Evolutionary conservation across 139 green algal genomes (phyloP), one percentile per base, ranked within the genome.

Genomic region (Chlorella vulgaris): DNA sequence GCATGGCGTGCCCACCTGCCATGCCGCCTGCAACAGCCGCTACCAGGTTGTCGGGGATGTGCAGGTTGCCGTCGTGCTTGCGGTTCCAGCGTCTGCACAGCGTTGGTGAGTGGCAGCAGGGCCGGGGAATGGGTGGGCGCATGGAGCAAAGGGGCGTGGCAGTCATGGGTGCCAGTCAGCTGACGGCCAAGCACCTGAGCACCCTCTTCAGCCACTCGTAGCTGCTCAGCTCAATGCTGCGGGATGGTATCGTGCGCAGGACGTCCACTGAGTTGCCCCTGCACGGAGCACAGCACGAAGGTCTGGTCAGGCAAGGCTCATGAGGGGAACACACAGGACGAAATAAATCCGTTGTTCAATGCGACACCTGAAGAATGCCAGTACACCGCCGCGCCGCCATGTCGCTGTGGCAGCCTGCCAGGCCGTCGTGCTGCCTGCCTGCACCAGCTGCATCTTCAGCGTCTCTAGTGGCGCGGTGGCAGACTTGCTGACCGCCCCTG

Each of bases 131-230:
- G n/a, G 28, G 55, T 65, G 47, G 47, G 13, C 47, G 47, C n/a
- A n/a, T n/a, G n/a, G n/a, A n/a, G n/a, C n/a, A n/a, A n/a, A n/a
- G n/a, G n/a, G n/a, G n/a, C n/a, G n/a, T n/a, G n/a, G n/a, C n/a
- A n/a, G n/a, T 15, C 47, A 58, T 58, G 47, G 15, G 15, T 15
- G 47, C 13, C 47, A 24, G 47, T 15, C 47, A 58, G 47, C n/a
- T n/a, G n/a, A n/a, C n/a, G 47, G 47, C 47, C 47, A 3, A 22
- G 21, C 61, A 74, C 38, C 38, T 42, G 21, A 47, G 71, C 70
- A 80, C 51, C 40, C 35, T 61, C 69, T 90, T 90, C 60, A 81
- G 83, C n/a, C 47, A 51, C 33, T 90, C 86, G 60, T 84, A 90
- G n/a, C 53, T 68, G 31, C 75, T 60, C 62, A 90, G 84, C 84